Conservation (phyloP, 495 filamentous ascomycete species). For the Parathielavia hyrcaniae region DNA sequence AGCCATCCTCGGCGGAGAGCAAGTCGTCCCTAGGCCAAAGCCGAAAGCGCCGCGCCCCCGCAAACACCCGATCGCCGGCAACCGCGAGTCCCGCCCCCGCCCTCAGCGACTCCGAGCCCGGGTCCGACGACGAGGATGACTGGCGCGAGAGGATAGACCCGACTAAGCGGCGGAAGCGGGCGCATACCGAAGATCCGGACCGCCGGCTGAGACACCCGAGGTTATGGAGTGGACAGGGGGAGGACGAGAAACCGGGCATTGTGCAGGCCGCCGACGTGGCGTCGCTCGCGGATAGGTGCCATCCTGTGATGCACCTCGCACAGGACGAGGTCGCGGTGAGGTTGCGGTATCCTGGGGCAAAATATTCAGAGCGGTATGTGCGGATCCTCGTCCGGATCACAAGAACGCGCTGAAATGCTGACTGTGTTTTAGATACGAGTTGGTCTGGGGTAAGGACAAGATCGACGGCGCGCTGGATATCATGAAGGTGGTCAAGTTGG, state of each 20-base stretch:
- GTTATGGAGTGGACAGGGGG: constrained; percentile 36
- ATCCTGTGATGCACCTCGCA: constrained; percentile 42
- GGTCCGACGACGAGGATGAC: constrained; percentile 30
- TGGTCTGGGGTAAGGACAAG: constrained; percentile 70
- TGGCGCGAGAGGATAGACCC: constrained; percentile 33
- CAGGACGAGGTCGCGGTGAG: constrained; percentile 50
- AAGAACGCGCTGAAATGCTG: constrained; percentile 4
- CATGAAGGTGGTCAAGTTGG: constrained; percentile 64
- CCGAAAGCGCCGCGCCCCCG: constrained; percentile 26
- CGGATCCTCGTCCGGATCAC: constrained; percentile 8
- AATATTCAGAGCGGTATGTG: constrained; percentile 65
- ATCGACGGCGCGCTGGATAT: constrained; percentile 86
- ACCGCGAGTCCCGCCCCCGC: constrained; percentile 24
- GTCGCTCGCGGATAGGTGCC: constrained; percentile 43
- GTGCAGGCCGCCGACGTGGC: constrained; percentile 67
- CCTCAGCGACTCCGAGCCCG: constrained; percentile 29
- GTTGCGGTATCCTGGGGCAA: constrained; percentile 68
- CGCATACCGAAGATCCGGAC: constrained; percentile 43
- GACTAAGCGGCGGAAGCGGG: constrained; percentile 32
- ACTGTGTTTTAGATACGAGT: constrained; percentile 58
- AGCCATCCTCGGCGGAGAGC: constrained; percentile 6
- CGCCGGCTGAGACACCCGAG: constrained; percentile 55
- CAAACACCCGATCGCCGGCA: constrained; percentile 21
- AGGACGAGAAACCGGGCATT: constrained; percentile 30
- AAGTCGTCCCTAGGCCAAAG: constrained; percentile 10